These are phyloP conservation scores for Aureobasidium namibiae DNA, from an alignment of 2,329 filamentous ascomycete genomes.

Conservation along the genomic window DNA sequence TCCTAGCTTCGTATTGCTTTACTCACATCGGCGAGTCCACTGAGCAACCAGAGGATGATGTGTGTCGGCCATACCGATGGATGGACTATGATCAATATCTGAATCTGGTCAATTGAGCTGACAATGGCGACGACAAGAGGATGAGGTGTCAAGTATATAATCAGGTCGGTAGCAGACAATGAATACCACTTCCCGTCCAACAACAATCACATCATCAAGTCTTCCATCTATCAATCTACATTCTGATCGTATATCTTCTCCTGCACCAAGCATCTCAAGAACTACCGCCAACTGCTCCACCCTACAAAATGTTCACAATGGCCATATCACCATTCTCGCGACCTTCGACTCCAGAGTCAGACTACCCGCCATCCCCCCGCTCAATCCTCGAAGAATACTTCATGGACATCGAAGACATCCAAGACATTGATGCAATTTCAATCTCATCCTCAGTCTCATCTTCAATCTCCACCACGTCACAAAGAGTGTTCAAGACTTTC, in stretches of 20 bases:
- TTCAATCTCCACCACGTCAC: not conserved
- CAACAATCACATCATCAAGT: not conserved
- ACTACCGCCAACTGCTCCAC: not conserved
- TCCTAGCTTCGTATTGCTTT: not conserved
- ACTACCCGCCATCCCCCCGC: not conserved
- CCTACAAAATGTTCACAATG: not conserved
- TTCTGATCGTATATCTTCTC: too few relatives aligned
- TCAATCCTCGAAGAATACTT: not conserved
- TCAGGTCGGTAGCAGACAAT: not conserved
- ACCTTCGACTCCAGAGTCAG: not conserved
- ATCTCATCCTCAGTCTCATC: not conserved
- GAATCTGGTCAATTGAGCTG: not conserved
- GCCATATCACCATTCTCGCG: not conserved
- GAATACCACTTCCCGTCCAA: not conserved
- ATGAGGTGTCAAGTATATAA: not conserved
- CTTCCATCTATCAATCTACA: not conserved
- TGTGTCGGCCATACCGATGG: not conserved
- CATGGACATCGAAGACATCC: constrained; percentile 3
- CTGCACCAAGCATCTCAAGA: not conserved
- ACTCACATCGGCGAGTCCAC: not conserved
- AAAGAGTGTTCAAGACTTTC: not conserved
- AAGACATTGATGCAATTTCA: constrained; percentile 1
- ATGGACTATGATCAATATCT: too few relatives aligned
- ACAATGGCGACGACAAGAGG: not conserved
- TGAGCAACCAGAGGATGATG: not conserved